These are phyloP conservation scores for Ustilago shanxiensis DNA, from an alignment of 1,284 basidiomycete species.

Conservation along the genomic window DNA sequence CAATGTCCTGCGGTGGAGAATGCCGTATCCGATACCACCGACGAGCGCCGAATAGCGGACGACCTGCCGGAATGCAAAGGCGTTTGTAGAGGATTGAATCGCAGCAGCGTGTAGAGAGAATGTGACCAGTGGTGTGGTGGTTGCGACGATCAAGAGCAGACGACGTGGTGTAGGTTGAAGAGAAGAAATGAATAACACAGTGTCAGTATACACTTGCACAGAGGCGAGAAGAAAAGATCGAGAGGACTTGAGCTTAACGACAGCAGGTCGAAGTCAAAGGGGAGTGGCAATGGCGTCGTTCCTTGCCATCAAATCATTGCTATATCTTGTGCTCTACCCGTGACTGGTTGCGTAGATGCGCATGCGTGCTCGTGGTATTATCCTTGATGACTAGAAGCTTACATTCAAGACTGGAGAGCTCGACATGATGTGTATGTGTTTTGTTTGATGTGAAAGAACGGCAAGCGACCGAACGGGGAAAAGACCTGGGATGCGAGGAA, in stretches of 20 bases:
- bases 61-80: constrained; percentile 77
- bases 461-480: constrained; percentile 14
- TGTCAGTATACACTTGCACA: constrained; percentile 3
- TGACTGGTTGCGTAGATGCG: background rate
- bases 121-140: background rate
- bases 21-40: constrained; percentile 90
- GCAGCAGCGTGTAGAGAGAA: background rate
- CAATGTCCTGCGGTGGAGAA: constrained; percentile 89
- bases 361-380: background rate
- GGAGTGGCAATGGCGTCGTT: background rate
- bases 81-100: background rate
- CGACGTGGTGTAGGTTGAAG: background rate
- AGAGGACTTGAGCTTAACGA: too few species aligned
- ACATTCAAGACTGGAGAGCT: constrained; percentile 66
- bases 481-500: constrained; percentile 11
- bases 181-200: background rate
- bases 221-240: too few species aligned
- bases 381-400: constrained; percentile 21
- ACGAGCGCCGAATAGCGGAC: constrained; percentile 93
- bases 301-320: too few species aligned
- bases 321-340: background rate
- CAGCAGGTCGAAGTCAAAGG: too few species aligned
- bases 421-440: constrained; percentile 53
- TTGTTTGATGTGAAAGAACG: constrained; percentile 8
- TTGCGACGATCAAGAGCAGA: background rate